Conservation (phyloP, 1,139 yeast genomes). For the Kodamaea derodonti region DNA sequence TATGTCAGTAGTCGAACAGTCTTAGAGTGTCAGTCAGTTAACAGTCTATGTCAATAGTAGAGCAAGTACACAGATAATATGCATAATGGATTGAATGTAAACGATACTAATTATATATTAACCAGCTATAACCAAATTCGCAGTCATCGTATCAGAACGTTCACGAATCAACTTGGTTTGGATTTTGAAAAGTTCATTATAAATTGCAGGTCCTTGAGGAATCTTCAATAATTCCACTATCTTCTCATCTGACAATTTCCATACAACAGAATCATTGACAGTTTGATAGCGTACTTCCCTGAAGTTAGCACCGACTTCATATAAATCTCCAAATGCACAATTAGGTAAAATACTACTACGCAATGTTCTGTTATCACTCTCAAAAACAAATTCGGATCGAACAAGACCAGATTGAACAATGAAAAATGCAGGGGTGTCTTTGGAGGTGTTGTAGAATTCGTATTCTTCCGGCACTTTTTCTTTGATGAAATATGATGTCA, state of each 20-base stretch:
- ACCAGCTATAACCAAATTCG: constrained; percentile 60
- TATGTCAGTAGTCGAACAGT: too few relatives aligned
- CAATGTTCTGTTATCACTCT: constrained; percentile 53
- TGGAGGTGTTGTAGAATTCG: constrained; percentile 44
- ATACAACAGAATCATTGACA: constrained; percentile 57
- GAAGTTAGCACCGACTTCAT: constrained; percentile 28
- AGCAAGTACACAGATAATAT: too few relatives aligned
- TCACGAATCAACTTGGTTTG: constrained; percentile 66
- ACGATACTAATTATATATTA: too few relatives aligned
- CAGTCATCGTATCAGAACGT: constrained; percentile 69
- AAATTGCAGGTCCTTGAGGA: constrained; percentile 49
- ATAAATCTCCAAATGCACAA: constrained; percentile 81
- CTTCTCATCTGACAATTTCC: constrained; percentile 59
- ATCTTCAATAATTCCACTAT: constrained; percentile 41
- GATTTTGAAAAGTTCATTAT: constrained; percentile 63
- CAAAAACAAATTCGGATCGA: constrained; percentile 54
- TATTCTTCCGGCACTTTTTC: constrained; percentile 48
- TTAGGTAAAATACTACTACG: constrained; percentile 82
- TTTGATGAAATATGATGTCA: constrained; percentile 51
- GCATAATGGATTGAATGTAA: too few relatives aligned
- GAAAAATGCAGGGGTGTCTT: constrained; percentile 46
- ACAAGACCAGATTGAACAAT: constrained; percentile 79
- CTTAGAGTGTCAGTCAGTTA: too few relatives aligned
- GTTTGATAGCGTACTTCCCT: constrained; percentile 46
- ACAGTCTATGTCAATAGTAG: too few relatives aligned